A percentile compares a stretch with the other conserved stretches of the same genome.
phyloP scores from a whole-genome alignment of 164 flowering plant genomes.

The Brasenia schreberi region DNA sequence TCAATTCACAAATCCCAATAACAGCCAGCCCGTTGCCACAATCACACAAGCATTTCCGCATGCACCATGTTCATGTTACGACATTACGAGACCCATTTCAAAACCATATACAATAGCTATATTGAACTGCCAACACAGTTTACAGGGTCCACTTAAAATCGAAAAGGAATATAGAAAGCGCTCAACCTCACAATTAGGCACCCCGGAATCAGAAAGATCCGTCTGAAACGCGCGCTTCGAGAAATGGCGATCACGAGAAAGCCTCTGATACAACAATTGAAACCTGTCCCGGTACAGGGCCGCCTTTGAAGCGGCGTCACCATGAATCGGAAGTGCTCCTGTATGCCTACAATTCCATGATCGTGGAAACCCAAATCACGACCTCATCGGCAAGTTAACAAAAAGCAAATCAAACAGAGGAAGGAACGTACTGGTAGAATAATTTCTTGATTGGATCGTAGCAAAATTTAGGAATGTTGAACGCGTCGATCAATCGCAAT shows the following conservation, averaged over 20 bases:
- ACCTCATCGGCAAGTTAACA: constrained; percentile 1
- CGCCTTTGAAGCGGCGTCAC: constrained; percentile 75
- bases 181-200: constrained; percentile 48
- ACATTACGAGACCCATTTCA: background rate
- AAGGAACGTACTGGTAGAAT: constrained; percentile 51
- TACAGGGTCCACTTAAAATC: too few species aligned
- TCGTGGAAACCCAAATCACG: background rate
- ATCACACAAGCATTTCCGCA: background rate
- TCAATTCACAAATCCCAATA: background rate
- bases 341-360: constrained; percentile 33
- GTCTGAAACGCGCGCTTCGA: constrained; percentile 70
- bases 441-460: constrained; percentile 65
- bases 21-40: background rate
- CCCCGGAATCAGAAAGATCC: constrained; percentile 34
- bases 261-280: constrained; percentile 67
- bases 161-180: background rate
- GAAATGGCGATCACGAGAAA: constrained; percentile 72
- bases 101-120: background rate
- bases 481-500: constrained; percentile 56
- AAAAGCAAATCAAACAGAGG: background rate
- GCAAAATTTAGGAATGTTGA: constrained; percentile 54
- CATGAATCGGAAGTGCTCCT: constrained; percentile 65
- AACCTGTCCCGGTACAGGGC: constrained; percentile 75
- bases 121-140: background rate
- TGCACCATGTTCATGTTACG: background rate